phyloP scores from a whole-genome alignment of 495 filamentous ascomycete genomes.

The Neurospora discreta region DNA sequence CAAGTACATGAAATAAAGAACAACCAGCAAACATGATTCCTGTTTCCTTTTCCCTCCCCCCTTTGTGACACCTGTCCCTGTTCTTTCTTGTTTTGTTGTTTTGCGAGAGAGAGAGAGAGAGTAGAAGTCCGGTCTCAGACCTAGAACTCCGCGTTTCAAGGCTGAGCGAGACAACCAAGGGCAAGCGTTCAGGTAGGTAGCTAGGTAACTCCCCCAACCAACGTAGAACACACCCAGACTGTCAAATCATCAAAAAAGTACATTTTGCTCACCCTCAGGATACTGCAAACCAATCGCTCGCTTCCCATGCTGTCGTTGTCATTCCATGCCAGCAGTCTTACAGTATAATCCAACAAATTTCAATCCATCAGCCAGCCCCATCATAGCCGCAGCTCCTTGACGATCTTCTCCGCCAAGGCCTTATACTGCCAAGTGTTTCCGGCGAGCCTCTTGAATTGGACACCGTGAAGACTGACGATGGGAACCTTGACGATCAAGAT shows the following conservation, averaged over 20 bases:
- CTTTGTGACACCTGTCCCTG: background rate
- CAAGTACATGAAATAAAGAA: background rate
- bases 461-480: constrained; percentile 81
- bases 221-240: background rate
- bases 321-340: background rate
- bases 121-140: background rate
- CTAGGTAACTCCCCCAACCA: background rate
- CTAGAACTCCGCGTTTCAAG: background rate
- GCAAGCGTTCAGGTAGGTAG: background rate
- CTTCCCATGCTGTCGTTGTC: background rate
- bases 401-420: constrained; percentile 90
- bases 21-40: background rate
- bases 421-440: constrained; percentile 98
- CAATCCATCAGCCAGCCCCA: background rate
- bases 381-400: constrained; percentile 75
- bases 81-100: background rate
- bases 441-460: constrained; percentile 95
- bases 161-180: background rate
- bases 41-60: background rate
- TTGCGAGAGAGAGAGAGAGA: background rate
- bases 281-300: background rate
- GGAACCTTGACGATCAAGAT: constrained; percentile 98
- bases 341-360: background rate
- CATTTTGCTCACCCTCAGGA: background rate
- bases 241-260: background rate